phyloP scores from a whole-genome alignment of 371 early-diverging fungal genomes.

The Apophysomyces variabilis region DNA sequence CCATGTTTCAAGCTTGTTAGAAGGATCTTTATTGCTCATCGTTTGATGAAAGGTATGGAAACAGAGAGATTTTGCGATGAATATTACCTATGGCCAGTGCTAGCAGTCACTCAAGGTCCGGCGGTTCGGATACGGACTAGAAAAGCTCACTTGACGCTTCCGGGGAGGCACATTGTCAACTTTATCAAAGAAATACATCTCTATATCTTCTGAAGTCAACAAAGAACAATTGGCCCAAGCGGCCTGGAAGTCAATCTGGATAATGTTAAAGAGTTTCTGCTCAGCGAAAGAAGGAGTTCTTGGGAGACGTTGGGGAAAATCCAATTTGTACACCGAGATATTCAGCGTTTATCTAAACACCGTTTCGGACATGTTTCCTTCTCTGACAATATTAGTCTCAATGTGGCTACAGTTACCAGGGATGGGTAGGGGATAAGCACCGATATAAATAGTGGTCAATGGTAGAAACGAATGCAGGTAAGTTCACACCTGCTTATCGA shows the following conservation, averaged over 20 bases:
- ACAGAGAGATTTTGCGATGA: not conserved
- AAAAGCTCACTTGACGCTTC: no score
- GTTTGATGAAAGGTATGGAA: not conserved
- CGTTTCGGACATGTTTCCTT: not conserved
- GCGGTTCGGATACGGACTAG: no score
- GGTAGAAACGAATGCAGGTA: not conserved
- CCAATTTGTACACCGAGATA: not conserved
- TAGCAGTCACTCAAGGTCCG: no score
- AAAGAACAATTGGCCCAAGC: no score
- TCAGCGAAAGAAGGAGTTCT: not conserved
- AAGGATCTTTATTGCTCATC: constrained; percentile 45
- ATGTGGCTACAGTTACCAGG: not conserved
- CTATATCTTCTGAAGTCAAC: no score
- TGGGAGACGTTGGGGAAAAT: not conserved
- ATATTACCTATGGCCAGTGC: no score
- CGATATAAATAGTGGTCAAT: not conserved
- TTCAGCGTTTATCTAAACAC: not conserved
- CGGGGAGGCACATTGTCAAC: no score
- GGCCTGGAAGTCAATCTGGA: not conserved
- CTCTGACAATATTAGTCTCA: not conserved
- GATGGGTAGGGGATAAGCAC: not conserved
- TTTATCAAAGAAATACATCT: no score
- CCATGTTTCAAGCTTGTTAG: constrained; percentile 71
- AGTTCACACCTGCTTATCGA: not conserved
- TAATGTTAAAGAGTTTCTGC: not conserved